Evolutionary conservation across 306 rosid genomes (phyloP), one percentile per base, ranked within the genome.

Genomic region (Boehmeria nivea): DNA sequence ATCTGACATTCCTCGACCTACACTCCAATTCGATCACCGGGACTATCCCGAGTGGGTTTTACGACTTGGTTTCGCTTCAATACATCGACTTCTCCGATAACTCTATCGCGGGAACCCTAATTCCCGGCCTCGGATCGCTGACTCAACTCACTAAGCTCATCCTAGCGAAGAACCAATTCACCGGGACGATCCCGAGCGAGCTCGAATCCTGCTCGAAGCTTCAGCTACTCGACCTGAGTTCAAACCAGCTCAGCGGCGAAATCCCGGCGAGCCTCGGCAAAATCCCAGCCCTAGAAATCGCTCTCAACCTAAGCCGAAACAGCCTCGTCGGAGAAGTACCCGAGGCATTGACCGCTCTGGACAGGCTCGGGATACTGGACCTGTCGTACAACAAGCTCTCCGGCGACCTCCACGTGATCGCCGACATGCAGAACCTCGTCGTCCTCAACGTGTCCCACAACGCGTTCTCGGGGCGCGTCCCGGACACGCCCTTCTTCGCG

Each of bases 271-370:
- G 61, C 13, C 50, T 87, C 2, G 95, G 94, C 0, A 74, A 68
- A 48, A 75, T 91, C 60, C 94, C 91, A 3, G 72, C 86, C 0
- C 75, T 91, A 14, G 99, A 87, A 68, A 91, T 91, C 31, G 75
- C 96, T 27, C 54, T 91, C 48, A 91, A 91, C 48, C 78, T 91
- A 21, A 91, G 99, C 85, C 72, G 64, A 14, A 91, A 91, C 68
- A 61, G 80, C 6, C 77, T 91, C 57, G 24, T 76, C 59, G 96
- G 95, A 47, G 56, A 64, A 16, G 66, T 91, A 38, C 99, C 96
- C 3, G 65, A 24, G 24, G 89, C 84, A 48, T 81, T 91, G 36
- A 60, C 93, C 0, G 61, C 50, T 8, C 61, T 91, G 51, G 77
- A 70, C 51, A 82, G 79, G 73, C 96, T 91, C 52, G 96, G 95